Evolutionary conservation across 2,329 filamentous ascomycete species (phyloP), one percentile per base, ranked within the genome.

Genomic region (Periconia digitata): DNA sequence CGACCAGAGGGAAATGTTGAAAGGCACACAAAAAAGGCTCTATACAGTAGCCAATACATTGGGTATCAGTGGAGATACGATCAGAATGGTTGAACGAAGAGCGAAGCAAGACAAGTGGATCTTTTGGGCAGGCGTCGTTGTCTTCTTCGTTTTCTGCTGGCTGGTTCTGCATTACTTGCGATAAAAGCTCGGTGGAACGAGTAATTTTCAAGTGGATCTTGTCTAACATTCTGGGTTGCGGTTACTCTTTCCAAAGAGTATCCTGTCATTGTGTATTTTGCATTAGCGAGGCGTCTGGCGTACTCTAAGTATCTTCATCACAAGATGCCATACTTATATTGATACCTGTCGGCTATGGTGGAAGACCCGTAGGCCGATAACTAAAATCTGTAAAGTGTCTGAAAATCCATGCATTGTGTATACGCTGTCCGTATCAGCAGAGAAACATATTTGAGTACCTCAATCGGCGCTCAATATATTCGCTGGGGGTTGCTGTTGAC

Each of bases 81-180:
- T 99, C 56, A 85, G 94, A 40, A 97, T 94, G 90, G 87, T 99
- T 36, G 92, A 97, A 74, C 77, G 94, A 59, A 80, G 94, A 54
- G 91, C 94, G 43, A 88, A 85, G 71, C 89, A 97, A 76, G 94
- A 99, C 71, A 97, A 96, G 74, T 97, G 92, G 91, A 95, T 99
- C 29, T 99, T 99, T 71, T 89, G 88, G 80, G 87, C 78, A 0
- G 91, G 94, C 0, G 90, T 92, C 2, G 73, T 95, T 5, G 73
- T 94, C 29, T 99, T 99, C 72, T 89, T 97, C 63, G 67, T 82
- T 32, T 99, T 99, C 69, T 96, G 92, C 72, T 97, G 90, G 85
- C 74, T 94, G 55, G 91, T 95, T 47, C 69, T 99, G 66, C 88
- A 92, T 73, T 97, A 84, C 68, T 71, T 99, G 73, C 78, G 89